These are phyloP conservation scores for Colletotrichum neosansevieriae DNA, from an alignment of 2,329 filamentous ascomycete genomes.

Conservation along the genomic window DNA sequence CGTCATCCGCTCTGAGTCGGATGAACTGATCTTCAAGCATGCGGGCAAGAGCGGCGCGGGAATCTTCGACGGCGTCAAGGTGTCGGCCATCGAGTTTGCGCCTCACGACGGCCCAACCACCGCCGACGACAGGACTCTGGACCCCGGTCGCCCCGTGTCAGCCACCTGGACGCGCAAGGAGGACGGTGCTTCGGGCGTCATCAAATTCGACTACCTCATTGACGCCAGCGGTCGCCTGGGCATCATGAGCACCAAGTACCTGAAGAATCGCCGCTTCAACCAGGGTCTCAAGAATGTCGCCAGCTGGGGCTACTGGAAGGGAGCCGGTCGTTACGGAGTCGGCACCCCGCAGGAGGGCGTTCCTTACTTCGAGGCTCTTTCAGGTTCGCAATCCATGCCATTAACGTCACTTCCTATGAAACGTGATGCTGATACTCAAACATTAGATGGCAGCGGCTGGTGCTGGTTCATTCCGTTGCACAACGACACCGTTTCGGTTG, in stretches of 20 bases:
- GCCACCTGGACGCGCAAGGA: slow-evolving; percentile 52
- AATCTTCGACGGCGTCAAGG: slow-evolving; percentile 55
- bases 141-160: slow-evolving; percentile 50
- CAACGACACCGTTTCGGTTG: slow-evolving; percentile 57
- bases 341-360: slow-evolving; percentile 51
- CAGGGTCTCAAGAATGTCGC: slow-evolving; percentile 62
- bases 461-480: slow-evolving; percentile 63
- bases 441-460: slow-evolving; percentile 61
- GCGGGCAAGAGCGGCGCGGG: slow-evolving; percentile 50
- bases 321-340: slow-evolving; percentile 47
- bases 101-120: neutral
- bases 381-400: neutral
- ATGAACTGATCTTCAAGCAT: slow-evolving; percentile 58
- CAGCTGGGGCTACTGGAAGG: slow-evolving; percentile 62
- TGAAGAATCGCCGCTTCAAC: slow-evolving; percentile 61
- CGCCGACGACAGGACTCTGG: slow-evolving; percentile 16
- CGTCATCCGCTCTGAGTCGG: slow-evolving; percentile 59
- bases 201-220: slow-evolving; percentile 61
- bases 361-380: slow-evolving; percentile 60
- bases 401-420: neutral
- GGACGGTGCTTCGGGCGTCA: slow-evolving; percentile 50
- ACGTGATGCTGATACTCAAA: neutral
- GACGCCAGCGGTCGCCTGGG: slow-evolving; percentile 62
- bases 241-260: slow-evolving; percentile 60
- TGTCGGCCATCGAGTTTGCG: slow-evolving; percentile 50